A percentile compares a stretch with the other conserved stretches of the same genome.
Evolutionary conservation across 192 early-diverging fungal species (phyloP).

Genomic region (Lobosporangium transversale): DNA sequence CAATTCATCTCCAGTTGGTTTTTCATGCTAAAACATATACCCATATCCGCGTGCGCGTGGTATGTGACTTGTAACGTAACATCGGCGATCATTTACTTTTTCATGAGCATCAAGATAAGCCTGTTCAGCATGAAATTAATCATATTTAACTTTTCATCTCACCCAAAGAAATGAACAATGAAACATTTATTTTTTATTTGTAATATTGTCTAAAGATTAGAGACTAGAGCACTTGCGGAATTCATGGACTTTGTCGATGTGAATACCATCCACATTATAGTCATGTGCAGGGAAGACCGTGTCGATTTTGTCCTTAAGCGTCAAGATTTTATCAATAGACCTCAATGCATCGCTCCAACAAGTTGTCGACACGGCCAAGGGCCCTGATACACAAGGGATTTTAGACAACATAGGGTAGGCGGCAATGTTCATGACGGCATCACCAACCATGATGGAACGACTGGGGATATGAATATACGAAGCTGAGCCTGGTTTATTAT

Average conservation of each 20-base stretch:
- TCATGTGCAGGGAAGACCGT: conserved; percentile 54
- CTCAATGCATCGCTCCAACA: conserved; percentile 37
- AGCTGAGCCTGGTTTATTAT: conserved; percentile 54
- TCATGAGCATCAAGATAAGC: too few relatives aligned
- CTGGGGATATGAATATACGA: conserved; percentile 51
- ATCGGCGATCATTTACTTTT: too few relatives aligned
- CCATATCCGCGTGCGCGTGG: too few relatives aligned
- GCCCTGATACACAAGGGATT: conserved; percentile 28
- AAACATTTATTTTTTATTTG: too few relatives aligned
- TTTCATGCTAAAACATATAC: too few relatives aligned
- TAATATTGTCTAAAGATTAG: too few relatives aligned
- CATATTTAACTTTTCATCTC: too few relatives aligned
- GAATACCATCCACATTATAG: conserved; percentile 35
- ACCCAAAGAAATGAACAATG: too few relatives aligned
- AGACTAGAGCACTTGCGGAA: too few relatives aligned
- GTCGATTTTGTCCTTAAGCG: conserved; percentile 33
- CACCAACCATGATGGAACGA: conserved; percentile 48
- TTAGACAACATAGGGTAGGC: conserved; percentile 32
- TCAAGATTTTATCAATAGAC: conserved; percentile 43
- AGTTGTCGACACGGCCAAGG: conserved; percentile 33
- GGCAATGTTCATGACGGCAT: conserved; percentile 51
- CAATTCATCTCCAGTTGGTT: too few relatives aligned
- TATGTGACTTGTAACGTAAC: too few relatives aligned
- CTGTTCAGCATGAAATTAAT: too few relatives aligned
- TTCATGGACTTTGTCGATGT: conserved; percentile 47